Evolutionary conservation across 176 grass and related monocot genomes (phyloP).

Genomic region (Oryza longistaminata): DNA sequence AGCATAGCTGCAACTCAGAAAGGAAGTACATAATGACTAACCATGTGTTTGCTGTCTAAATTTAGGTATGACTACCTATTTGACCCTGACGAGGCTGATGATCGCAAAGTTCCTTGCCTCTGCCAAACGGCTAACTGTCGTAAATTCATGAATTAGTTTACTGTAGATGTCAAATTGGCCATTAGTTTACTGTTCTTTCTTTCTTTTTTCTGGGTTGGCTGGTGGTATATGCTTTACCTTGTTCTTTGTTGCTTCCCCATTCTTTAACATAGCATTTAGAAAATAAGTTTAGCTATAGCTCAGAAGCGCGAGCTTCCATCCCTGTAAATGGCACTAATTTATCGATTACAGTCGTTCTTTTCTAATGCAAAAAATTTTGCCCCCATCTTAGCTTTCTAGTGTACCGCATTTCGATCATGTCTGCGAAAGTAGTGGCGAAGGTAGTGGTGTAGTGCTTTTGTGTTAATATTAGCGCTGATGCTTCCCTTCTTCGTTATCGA

Average conservation of each 20-base stretch:
- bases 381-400: not conserved
- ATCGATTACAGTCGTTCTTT: not conserved
- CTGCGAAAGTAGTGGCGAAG: too few relatives aligned
- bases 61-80: constrained; percentile 97
- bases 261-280: constrained; percentile 40
- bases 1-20: not conserved
- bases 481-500: too few relatives aligned
- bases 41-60: constrained; percentile 21
- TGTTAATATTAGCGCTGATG: too few relatives aligned
- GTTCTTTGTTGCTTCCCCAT: not conserved
- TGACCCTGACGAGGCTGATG: constrained; percentile 95
- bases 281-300: constrained; percentile 53
- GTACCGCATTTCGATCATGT: not conserved
- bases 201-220: constrained; percentile 23
- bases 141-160: constrained; percentile 94
- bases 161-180: constrained; percentile 42
- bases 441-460: not conserved
- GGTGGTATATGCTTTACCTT: constrained; percentile 40
- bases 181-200: not conserved
- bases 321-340: constrained; percentile 68
- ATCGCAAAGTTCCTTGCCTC: constrained; percentile 90
- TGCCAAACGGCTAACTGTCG: constrained; percentile 85
- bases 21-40: not conserved
- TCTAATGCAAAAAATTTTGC: constrained; percentile 35
- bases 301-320: constrained; percentile 43